Conservation (phyloP, 352 stramenopile genomes). For the Phytophthora crassamura region DNA sequence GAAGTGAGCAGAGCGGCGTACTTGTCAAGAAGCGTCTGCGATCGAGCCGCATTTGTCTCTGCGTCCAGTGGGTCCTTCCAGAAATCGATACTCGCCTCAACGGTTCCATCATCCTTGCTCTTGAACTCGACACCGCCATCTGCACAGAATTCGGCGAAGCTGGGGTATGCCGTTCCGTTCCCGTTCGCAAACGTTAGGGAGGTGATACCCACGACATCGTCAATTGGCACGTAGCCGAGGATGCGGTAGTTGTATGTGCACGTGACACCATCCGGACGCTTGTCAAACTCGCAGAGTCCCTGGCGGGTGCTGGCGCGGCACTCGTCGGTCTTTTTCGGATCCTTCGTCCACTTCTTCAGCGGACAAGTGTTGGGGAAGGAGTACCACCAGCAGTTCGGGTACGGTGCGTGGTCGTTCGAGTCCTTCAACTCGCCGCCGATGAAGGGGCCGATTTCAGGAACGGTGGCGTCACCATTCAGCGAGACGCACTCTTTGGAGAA, state of each 20-base stretch:
- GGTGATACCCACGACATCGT: conserved; percentile 82
- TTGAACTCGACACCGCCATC: conserved; percentile 62
- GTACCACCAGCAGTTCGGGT: conserved; percentile 67
- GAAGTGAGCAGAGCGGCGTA: conserved; percentile 36
- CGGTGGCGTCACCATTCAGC: conserved; percentile 32
- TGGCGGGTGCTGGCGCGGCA: conserved; percentile 42
- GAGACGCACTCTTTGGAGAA: conserved; percentile 25
- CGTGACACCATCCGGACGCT: conserved; percentile 55
- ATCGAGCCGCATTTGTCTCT: conserved; percentile 40
- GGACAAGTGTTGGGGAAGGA: conserved; percentile 70
- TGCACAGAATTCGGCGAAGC: conserved; percentile 66
- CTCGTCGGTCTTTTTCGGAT: conserved; percentile 41
- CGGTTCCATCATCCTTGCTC: no score
- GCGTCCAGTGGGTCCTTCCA: conserved; percentile 53
- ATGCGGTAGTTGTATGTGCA: conserved; percentile 72
- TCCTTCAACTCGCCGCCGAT: conserved; percentile 47
- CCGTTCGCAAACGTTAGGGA: conserved; percentile 37
- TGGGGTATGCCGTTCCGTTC: conserved; percentile 33
- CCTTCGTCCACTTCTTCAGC: conserved; percentile 37
- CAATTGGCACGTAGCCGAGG: conserved; percentile 69
- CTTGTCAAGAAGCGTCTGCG: conserved; percentile 44
- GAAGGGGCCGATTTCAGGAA: conserved; percentile 40
- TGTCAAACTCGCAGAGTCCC: conserved; percentile 46
- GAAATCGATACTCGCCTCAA: conserved; percentile 62
- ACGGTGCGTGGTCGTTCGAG: conserved; percentile 53